Conservation (phyloP, 2,329 filamentous ascomycete species). For the Fusarium newnesense region DNA sequence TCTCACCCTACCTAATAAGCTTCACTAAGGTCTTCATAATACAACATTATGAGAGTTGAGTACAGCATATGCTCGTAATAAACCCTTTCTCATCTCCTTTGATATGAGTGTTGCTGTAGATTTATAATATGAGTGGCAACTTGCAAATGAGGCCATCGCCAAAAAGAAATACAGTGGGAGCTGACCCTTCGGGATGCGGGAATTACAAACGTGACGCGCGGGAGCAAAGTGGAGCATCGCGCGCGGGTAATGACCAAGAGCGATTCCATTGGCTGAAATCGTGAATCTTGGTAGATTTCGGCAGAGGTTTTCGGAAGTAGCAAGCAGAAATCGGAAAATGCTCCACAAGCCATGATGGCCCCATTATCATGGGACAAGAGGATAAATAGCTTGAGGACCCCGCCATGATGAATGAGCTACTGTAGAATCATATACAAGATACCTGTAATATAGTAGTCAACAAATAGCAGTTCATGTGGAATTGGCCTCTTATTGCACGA, state of each 20-base stretch:
- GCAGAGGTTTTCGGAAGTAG: conserved; percentile 17
- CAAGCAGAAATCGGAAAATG: conserved; percentile 20
- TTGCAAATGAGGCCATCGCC: conserved; percentile 38
- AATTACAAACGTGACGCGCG: conserved; percentile 31
- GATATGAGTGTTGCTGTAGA: not conserved
- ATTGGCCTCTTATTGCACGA: conserved; percentile 9
- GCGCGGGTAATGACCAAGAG: conserved; percentile 46
- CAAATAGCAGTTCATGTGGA: conserved; percentile 21
- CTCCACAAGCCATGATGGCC: conserved; percentile 38
- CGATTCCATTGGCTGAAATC: not conserved
- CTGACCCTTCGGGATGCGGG: conserved; percentile 14
- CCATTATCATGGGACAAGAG: conserved; percentile 13
- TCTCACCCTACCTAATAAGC: not conserved
- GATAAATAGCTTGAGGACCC: conserved; percentile 31
- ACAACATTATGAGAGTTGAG: fast-evolving
- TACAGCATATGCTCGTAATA: not conserved
- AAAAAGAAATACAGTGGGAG: not conserved
- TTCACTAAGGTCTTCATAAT: not conserved
- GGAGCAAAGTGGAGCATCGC: conserved; percentile 33
- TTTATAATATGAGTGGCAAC: conserved; percentile 48
- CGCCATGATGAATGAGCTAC: not conserved
- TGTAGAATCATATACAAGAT: not conserved
- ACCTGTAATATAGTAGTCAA: not conserved
- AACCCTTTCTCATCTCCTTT: not conserved
- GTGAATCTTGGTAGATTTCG: not conserved